Conservation (phyloP, 805 yeast species). For the Blastobotrys chiropterorum region DNA sequence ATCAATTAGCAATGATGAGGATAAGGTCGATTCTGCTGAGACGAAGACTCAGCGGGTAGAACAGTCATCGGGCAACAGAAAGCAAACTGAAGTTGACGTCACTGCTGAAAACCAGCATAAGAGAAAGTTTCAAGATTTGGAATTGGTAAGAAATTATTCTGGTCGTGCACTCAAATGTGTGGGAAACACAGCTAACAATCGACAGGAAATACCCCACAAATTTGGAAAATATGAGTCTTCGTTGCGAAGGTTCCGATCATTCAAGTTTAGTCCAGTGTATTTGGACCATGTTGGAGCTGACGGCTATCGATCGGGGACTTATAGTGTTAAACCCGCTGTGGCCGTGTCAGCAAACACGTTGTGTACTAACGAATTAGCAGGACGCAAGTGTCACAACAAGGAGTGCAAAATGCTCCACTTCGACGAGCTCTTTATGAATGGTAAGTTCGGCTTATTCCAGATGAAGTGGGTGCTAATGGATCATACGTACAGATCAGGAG, state of each 20-base stretch:
- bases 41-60: not conserved
- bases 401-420: constrained; percentile 18
- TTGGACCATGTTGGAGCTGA: constrained; percentile 7
- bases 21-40: not conserved
- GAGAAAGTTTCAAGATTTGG: not conserved
- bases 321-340: constrained; percentile 6
- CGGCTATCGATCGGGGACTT: constrained; percentile 19
- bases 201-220: constrained; percentile 1
- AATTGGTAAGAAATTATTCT: constrained; percentile 2
- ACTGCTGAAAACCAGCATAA: not conserved
- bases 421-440: constrained; percentile 12
- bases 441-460: constrained; percentile 11
- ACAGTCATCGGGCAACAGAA: too few relatives aligned
- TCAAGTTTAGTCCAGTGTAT: constrained; percentile 22
- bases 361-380: constrained; percentile 9
- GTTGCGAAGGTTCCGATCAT: constrained; percentile 20
- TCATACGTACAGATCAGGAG: constrained; percentile 12
- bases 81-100: not conserved
- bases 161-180: too few relatives aligned
- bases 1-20: too few relatives aligned
- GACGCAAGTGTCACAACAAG: constrained; percentile 13
- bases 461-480: too few relatives aligned
- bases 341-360: not conserved
- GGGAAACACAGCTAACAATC: not conserved
- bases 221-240: constrained; percentile 19